These are phyloP conservation scores for Vaccinium myrtillus DNA, from an alignment of 148 eudicot genomes.

Conservation along the genomic window DNA sequence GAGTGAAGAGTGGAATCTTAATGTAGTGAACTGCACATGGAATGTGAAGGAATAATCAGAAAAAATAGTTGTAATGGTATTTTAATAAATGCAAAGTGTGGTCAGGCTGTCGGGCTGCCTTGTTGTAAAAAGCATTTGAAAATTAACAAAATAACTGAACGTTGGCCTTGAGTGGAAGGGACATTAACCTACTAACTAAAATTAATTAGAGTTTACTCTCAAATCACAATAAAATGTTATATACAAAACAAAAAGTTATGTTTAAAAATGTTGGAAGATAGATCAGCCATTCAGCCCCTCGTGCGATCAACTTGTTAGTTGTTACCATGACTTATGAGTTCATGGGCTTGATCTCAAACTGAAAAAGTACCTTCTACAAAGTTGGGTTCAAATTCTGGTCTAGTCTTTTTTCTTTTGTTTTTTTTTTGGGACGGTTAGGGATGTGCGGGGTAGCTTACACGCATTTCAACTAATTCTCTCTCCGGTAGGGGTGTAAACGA, in stretches of 20 bases:
- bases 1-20: constrained; percentile 30
- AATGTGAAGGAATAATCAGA: constrained; percentile 20
- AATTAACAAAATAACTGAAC: neutral
- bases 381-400: neutral
- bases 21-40: constrained; percentile 46
- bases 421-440: no score
- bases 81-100: constrained; percentile 29
- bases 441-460: no score
- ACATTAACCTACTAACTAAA: constrained; percentile 10
- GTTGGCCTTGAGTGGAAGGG: constrained; percentile 14
- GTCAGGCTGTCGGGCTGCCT: constrained; percentile 40
- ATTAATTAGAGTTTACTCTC: constrained; percentile 7
- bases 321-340: neutral
- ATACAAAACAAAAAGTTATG: neutral
- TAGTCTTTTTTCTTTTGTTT: neutral
- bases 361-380: neutral
- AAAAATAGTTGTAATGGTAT: neutral
- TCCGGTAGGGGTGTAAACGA: no score
- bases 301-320: neutral
- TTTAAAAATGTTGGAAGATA: neutral
- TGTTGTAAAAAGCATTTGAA: constrained; percentile 24
- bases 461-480: no score
- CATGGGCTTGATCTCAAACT: neutral
- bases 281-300: neutral
- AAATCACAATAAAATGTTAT: constrained; percentile 1